A percentile compares a stretch with the other conserved stretches of the same genome.
Conservation (phyloP, 305 asterid genomes). For the Rubia peregrina region DNA sequence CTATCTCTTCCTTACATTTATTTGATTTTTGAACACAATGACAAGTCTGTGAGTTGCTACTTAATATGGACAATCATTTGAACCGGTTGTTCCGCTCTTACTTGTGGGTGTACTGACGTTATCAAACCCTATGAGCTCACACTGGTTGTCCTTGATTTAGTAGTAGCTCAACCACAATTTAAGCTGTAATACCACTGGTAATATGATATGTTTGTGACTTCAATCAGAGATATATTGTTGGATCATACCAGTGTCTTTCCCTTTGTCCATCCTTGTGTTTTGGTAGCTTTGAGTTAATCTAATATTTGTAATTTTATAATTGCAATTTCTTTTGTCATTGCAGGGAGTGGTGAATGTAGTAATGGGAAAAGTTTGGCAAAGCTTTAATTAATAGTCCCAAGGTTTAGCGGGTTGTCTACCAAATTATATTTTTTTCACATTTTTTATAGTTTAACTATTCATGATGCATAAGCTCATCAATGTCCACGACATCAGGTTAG, state of each 20-base stretch:
- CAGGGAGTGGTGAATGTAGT: conserved; percentile 92
- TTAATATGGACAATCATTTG: conserved; percentile 15
- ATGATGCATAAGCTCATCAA: conserved; percentile 6
- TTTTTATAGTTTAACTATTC: conserved; percentile 1
- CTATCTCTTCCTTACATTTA: not conserved
- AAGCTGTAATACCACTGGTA: conserved; percentile 99
- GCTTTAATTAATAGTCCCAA: conserved; percentile 71
- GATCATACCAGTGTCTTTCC: not conserved
- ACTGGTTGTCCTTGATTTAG: conserved; percentile 89
- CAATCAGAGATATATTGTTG: not conserved
- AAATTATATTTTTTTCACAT: not conserved
- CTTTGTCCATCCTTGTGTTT: too few relatives aligned
- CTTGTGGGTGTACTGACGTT: conserved; percentile 93
- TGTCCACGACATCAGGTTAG: conserved; percentile 51
- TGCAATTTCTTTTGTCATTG: not conserved
- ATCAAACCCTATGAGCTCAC: conserved; percentile 90
- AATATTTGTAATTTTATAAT: not conserved
- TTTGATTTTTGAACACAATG: not conserved
- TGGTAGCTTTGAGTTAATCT: not conserved
- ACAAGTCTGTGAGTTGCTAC: not conserved
- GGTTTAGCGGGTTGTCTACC: conserved; percentile 29
- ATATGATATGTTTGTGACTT: conserved; percentile 21
- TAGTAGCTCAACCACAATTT: conserved; percentile 89
- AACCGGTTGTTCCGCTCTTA: conserved; percentile 97
- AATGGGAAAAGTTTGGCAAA: conserved; percentile 92